Evolutionary conservation across 805 yeast genomes (phyloP).

Genomic region (Sungouiella thailandica): DNA sequence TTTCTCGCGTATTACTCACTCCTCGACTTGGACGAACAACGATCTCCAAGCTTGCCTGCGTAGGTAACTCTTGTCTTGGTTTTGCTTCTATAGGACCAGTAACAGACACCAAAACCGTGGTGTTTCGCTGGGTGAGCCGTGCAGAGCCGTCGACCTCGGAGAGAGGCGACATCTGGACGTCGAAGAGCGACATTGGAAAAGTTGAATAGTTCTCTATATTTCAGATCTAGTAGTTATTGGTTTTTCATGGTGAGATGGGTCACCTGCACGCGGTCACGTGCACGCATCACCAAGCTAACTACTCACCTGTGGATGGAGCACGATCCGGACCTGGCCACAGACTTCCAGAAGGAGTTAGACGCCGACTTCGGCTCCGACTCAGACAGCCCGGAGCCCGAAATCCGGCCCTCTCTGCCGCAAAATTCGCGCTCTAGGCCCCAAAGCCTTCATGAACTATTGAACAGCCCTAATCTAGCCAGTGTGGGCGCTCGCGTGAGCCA

Average conservation of each 20-base stretch:
- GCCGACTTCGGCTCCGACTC: conserved; percentile 34
- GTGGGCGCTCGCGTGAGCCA: conserved; percentile 14
- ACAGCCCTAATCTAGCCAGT: conserved; percentile 8
- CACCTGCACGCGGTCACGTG: conserved; percentile 2
- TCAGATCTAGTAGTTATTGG: too few species aligned
- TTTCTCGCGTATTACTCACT: conserved; percentile 69
- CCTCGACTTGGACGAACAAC: conserved; percentile 77
- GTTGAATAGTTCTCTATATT: neutral
- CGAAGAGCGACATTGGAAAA: too few species aligned
- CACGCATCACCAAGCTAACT: neutral
- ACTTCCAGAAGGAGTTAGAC: conserved; percentile 38
- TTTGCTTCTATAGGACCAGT: conserved; percentile 90
- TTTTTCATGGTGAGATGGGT: too few species aligned
- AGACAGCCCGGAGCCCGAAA: conserved; percentile 2
- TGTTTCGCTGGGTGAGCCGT: conserved; percentile 43
- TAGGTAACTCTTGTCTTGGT: conserved; percentile 78
- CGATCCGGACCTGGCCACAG: too few species aligned
- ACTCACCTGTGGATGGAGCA: too few species aligned
- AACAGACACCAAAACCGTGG: conserved; percentile 68
- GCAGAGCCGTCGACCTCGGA: conserved; percentile 80
- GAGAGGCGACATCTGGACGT: conserved; percentile 30
- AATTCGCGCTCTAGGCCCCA: too few species aligned
- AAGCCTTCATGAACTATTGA: conserved; percentile 12
- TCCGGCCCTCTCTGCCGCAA: too few species aligned
- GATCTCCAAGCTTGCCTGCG: conserved; percentile 70